Percentiles rank a stretch among this genome's conserved stretches.
phyloP scores from a whole-genome alignment of 2,329 filamentous ascomycete genomes.

The Exutisphaerella laricina region DNA sequence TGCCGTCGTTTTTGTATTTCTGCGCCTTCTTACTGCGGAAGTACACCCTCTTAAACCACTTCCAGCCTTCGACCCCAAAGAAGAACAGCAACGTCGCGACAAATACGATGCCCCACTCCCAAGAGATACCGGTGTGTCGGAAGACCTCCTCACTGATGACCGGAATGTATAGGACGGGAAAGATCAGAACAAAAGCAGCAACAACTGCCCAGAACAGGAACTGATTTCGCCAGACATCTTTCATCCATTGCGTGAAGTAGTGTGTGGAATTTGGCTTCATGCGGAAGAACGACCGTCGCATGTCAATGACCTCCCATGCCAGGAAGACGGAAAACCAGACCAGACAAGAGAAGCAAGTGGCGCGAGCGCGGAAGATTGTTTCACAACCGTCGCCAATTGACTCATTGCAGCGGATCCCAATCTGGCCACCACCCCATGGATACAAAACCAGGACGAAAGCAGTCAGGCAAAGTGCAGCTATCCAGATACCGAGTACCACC shows the following conservation, averaged over 20 bases:
- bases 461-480: slow-evolving; percentile 59
- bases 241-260: slow-evolving; percentile 61
- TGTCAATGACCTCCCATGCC: slow-evolving; percentile 72
- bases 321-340: slow-evolving; percentile 73
- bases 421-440: slow-evolving; percentile 46
- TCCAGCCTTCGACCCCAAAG: slow-evolving; percentile 59
- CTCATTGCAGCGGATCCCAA: slow-evolving; percentile 58
- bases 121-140: slow-evolving; percentile 58
- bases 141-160: slow-evolving; percentile 61
- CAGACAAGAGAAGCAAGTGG: slow-evolving; percentile 66
- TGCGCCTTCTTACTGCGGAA: slow-evolving; percentile 15
- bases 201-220: slow-evolving; percentile 51
- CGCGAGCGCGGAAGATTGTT: slow-evolving; percentile 63
- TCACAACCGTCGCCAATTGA: slow-evolving; percentile 51
- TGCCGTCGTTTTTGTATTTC: slow-evolving; percentile 10
- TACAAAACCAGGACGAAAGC: slow-evolving; percentile 62
- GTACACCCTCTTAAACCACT: slow-evolving; percentile 55
- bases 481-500: slow-evolving; percentile 71
- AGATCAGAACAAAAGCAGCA: slow-evolving; percentile 42
- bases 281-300: slow-evolving; percentile 67
- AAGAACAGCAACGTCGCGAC: slow-evolving; percentile 53
- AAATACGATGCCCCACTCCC: slow-evolving; percentile 67
- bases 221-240: slow-evolving; percentile 65
- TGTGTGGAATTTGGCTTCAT: slow-evolving; percentile 60
- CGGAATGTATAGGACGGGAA: slow-evolving; percentile 57